phyloP scores from a whole-genome alignment of 371 early-diverging fungal genomes.

The Mucor irregularis region DNA sequence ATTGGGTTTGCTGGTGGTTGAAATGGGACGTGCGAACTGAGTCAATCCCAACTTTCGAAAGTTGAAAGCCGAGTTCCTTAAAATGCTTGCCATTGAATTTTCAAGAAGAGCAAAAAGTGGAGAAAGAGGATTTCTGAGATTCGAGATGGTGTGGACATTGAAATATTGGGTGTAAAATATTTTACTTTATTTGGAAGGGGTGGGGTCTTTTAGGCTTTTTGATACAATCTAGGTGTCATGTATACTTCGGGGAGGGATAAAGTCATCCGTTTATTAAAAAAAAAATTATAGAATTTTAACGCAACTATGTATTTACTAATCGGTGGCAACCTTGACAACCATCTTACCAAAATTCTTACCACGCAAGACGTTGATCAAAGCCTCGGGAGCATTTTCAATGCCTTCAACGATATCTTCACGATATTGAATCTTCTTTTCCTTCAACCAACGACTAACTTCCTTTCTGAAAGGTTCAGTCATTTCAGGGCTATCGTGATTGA shows the following conservation, averaged over 20 bases:
- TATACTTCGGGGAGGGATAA: too few relatives aligned
- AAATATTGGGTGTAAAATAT: too few relatives aligned
- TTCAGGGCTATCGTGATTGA: constrained; percentile 56
- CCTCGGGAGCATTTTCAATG: constrained; percentile 78
- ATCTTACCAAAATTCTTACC: constrained; percentile 89
- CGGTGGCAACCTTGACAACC: constrained; percentile 71
- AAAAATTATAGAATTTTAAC: too few relatives aligned
- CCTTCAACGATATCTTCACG: constrained; percentile 71
- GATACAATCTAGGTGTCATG: too few relatives aligned
- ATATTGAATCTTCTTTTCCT: constrained; percentile 70
- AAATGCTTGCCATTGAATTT: too few relatives aligned
- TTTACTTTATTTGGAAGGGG: too few relatives aligned
- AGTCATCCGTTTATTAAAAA: too few relatives aligned
- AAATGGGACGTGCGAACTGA: constrained; percentile 4
- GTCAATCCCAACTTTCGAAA: background rate
- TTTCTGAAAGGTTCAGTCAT: constrained; percentile 55
- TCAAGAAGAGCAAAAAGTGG: too few relatives aligned
- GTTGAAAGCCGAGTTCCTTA: too few relatives aligned
- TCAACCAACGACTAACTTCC: constrained; percentile 65
- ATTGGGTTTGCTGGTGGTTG: constrained; percentile 24
- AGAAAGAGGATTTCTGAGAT: too few relatives aligned
- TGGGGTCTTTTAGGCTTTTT: too few relatives aligned
- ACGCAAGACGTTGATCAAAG: constrained; percentile 72
- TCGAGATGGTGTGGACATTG: too few relatives aligned
- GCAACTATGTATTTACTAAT: constrained; percentile 40